These are phyloP conservation scores for Cyberlindnera meyerae DNA, from an alignment of 805 yeast species.

Conservation along the genomic window DNA sequence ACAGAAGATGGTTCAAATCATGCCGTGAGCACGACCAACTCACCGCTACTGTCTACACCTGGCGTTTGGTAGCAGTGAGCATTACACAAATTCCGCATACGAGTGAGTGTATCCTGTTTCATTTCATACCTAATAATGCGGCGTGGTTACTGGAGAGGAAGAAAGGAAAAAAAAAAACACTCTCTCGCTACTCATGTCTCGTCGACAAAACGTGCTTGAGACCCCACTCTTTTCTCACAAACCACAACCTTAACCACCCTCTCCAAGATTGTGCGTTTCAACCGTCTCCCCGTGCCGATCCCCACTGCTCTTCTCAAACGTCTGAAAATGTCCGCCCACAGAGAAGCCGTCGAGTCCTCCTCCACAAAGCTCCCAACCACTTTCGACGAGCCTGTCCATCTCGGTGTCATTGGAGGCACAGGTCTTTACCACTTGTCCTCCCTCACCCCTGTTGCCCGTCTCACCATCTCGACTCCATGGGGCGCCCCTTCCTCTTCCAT, in stretches of 20 bases:
- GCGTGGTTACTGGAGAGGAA: too few relatives aligned
- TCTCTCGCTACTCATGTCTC: too few relatives aligned
- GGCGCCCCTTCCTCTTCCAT: conserved; percentile 94
- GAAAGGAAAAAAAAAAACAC: too few relatives aligned
- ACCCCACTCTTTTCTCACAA: too few relatives aligned
- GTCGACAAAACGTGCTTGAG: too few relatives aligned
- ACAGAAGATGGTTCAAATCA: too few relatives aligned
- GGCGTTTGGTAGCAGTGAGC: too few relatives aligned
- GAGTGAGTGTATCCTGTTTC: too few relatives aligned
- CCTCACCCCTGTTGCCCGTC: conserved; percentile 77
- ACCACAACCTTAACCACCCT: not conserved
- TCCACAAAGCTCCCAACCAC: conserved; percentile 38
- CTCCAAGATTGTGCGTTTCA: conserved; percentile 4
- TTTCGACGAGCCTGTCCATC: conserved; percentile 60
- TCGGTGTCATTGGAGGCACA: conserved; percentile 96
- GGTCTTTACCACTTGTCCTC: conserved; percentile 89
- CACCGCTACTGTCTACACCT: too few relatives aligned
- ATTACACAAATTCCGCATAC: too few relatives aligned
- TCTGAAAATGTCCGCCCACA: conserved; percentile 24
- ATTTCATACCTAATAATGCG: too few relatives aligned
- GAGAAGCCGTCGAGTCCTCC: conserved; percentile 17
- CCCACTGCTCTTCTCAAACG: not conserved
- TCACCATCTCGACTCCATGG: conserved; percentile 91
- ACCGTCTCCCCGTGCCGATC: not conserved
- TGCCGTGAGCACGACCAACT: too few relatives aligned